phyloP scores from a whole-genome alignment of 2,329 filamentous ascomycete species.

The Davidsoniella australis region DNA sequence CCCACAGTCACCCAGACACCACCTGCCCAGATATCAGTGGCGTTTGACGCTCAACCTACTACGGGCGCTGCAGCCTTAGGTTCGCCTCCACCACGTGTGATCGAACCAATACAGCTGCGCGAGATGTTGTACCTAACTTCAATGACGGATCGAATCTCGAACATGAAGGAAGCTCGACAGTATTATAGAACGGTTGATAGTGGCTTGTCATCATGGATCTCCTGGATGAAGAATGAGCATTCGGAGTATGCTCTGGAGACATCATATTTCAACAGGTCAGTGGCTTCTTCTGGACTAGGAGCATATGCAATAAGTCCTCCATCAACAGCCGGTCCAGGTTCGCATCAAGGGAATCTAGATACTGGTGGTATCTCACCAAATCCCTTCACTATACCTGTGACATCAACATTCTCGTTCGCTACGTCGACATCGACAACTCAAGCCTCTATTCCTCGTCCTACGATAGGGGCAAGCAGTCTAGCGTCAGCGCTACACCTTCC shows the following conservation, averaged over 20 bases:
- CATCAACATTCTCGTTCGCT: constrained; percentile 18
- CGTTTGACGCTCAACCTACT: constrained; percentile 3
- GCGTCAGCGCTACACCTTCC: constrained; percentile 21
- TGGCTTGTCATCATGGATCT: constrained; percentile 8
- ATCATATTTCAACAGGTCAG: constrained; percentile 1
- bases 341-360: constrained; percentile 15
- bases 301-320: too few relatives aligned
- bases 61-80: constrained; percentile 6
- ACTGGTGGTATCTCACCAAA: constrained; percentile 17
- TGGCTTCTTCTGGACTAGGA: too few relatives aligned
- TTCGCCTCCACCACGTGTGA: constrained; percentile 3
- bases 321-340: too few relatives aligned
- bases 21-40: neutral
- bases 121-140: constrained; percentile 4
- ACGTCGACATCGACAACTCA: neutral
- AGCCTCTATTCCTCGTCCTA: constrained; percentile 13
- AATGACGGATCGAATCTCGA: neutral
- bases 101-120: constrained; percentile 7
- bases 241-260: constrained; percentile 30
- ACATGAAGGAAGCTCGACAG: constrained; percentile 8
- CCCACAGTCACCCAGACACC: neutral
- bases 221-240: constrained; percentile 18
- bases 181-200: constrained; percentile 2
- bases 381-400: constrained; percentile 17
- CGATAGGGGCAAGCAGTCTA: constrained; percentile 18